A percentile compares a stretch with the other conserved stretches of the same genome.
phyloP scores from a whole-genome alignment of 78 protist genomes.

The Dictyostelium firmibasis region DNA sequence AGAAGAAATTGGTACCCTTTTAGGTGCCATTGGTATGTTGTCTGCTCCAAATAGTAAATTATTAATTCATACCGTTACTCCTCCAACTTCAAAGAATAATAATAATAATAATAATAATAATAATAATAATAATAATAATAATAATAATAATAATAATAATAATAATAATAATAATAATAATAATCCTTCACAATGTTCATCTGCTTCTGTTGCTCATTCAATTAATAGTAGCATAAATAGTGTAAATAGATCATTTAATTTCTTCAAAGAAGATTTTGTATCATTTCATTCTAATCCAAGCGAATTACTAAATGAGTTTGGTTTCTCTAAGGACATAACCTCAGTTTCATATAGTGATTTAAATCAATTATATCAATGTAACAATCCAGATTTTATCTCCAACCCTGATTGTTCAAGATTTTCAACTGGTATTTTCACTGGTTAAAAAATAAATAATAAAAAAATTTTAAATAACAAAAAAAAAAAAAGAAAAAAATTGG shows the following conservation, averaged over 20 bases:
- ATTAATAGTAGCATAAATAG: neutral
- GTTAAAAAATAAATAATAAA: neutral
- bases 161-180: neutral
- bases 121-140: neutral
- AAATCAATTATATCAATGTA: neutral
- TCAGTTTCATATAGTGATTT: constrained; percentile 10
- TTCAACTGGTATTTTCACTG: constrained; percentile 18
- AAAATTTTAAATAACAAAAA: too few relatives aligned
- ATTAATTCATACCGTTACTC: constrained; percentile 21
- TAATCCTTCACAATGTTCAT: neutral
- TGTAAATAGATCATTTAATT: neutral
- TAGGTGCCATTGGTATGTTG: neutral
- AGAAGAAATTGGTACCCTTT: neutral
- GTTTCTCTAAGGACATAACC: constrained; percentile 6
- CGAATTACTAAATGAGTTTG: neutral
- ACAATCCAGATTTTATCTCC: neutral
- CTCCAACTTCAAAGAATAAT: neutral
- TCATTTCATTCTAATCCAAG: constrained; percentile 5
- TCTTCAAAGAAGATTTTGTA: constrained; percentile 1
- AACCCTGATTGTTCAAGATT: neutral
- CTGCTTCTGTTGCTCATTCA: neutral
- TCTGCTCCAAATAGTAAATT: neutral
- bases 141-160: too few relatives aligned
- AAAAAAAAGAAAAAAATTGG: too few relatives aligned
- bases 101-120: neutral